Evolutionary conservation across 2,329 filamentous ascomycete genomes (phyloP), one percentile per base, ranked within the genome.

Genomic region (Ceratocystis colombiana): DNA sequence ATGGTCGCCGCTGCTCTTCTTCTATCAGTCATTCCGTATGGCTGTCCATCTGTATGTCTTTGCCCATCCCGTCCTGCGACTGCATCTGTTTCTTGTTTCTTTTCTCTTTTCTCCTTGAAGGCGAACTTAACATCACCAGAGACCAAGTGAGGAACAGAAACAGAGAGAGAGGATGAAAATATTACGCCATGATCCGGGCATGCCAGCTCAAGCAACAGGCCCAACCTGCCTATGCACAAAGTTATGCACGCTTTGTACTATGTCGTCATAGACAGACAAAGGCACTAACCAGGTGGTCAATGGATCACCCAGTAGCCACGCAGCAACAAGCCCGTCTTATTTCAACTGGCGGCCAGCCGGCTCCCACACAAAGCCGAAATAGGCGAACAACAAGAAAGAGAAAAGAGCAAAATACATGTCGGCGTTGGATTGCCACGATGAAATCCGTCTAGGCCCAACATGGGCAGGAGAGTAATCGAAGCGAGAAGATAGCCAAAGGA

Each of bases 401-500:
- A 59, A 50, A 50, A 22, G 8, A 50, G 15, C 28, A 25, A 55
- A 55, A 55, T 25, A 55, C 45, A n/a, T 53, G 53, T 33, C 28
- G 53, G 8, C 28, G 25, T n/a, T 59, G 28, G 53, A 59, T 59
- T 59, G 53, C 25, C 25, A 30, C 28, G 53, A 59, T 37, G 28
- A 59, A 59, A 59, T 59, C 28, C 53, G 53, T 59, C 53, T 59
- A 59, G 7, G 53, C 53, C 53, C 25, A 59, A 59, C 53, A 6
- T 59, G 28, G 53, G 30, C 53, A 33, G 30, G 17, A 33, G 28
- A 59, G 53, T 30, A 8, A 30, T 12, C 28, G 25, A 30, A 59
- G 7, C 15, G 28, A 15, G 53, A 59, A 59, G 28, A 25, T n/a
- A 22, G 5, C 22, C 46, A 50, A 50, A 50, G 46, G 17, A 22